These are phyloP conservation scores for Zangia roseola DNA, from an alignment of 768 basidiomycete species.

Conservation along the genomic window DNA sequence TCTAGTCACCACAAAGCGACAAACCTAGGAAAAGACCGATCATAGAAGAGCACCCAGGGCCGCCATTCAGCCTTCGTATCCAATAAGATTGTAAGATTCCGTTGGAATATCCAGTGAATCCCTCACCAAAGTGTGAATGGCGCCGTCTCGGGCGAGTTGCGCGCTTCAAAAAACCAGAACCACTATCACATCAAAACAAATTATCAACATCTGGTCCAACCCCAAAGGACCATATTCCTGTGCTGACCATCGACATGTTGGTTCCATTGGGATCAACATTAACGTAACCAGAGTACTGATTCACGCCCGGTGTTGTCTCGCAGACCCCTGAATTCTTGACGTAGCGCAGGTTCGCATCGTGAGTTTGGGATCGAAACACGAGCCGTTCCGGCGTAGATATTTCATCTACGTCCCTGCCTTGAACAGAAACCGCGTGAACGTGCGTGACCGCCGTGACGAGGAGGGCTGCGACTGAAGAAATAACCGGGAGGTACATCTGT, in stretches of 20 bases:
- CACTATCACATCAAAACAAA: conserved; percentile 47
- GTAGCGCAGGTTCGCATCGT: conserved; percentile 41
- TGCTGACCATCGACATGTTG: conserved; percentile 57
- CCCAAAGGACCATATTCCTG: neutral
- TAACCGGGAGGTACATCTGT: too few species aligned
- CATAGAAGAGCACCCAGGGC: conserved; percentile 62
- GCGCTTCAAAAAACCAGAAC: conserved; percentile 75
- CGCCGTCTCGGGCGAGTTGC: conserved; percentile 55
- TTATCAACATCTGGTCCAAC: neutral
- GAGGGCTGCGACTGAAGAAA: too few species aligned
- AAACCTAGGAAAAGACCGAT: conserved; percentile 65
- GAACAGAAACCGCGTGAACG: too few species aligned
- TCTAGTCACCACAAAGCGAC: neutral
- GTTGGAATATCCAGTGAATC: neutral
- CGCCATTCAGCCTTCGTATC: conserved; percentile 50
- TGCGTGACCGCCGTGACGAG: too few species aligned
- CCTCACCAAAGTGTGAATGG: conserved; percentile 64
- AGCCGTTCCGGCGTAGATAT: neutral
- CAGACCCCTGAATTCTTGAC: conserved; percentile 62
- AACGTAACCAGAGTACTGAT: conserved; percentile 61
- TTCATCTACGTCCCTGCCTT: too few species aligned
- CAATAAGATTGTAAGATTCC: neutral
- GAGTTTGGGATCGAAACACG: conserved; percentile 16
- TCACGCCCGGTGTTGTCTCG: conserved; percentile 61
- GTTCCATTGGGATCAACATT: conserved; percentile 53